A percentile compares a stretch with the other conserved stretches of the same genome.
Conservation (phyloP, 2,329 filamentous ascomycete species). For the Trichoderma simmonsii region DNA sequence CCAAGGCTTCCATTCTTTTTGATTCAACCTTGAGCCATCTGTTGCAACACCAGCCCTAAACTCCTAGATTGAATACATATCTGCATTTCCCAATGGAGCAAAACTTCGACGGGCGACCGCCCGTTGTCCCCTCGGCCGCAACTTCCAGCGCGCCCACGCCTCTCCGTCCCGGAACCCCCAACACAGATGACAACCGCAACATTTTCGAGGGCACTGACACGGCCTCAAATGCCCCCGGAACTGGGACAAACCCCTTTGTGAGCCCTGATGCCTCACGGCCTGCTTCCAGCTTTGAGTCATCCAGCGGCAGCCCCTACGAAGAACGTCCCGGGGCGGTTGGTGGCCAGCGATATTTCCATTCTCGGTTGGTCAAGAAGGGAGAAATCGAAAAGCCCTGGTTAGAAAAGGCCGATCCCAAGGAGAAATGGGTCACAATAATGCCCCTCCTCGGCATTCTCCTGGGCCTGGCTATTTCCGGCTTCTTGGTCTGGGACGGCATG, state of each 20-base stretch:
- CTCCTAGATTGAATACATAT: background rate
- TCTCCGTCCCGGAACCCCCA: constrained; percentile 41
- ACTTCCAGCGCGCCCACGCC: constrained; percentile 41
- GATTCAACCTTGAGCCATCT: background rate
- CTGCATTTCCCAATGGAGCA: constrained; percentile 28
- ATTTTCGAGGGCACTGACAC: constrained; percentile 43
- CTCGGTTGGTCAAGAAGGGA: constrained; percentile 67
- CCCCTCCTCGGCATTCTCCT: constrained; percentile 68
- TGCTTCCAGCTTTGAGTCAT: constrained; percentile 46
- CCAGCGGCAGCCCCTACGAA: constrained; percentile 39
- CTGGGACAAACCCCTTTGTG: constrained; percentile 43
- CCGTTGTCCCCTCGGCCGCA: constrained; percentile 32
- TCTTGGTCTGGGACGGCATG: constrained; percentile 74
- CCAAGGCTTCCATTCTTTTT: background rate
- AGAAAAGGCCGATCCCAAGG: constrained; percentile 67
- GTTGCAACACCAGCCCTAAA: background rate
- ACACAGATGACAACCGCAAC: constrained; percentile 38
- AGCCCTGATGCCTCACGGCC: constrained; percentile 46
- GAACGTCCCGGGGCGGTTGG: constrained; percentile 26
- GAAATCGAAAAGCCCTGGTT: constrained; percentile 76
- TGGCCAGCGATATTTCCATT: constrained; percentile 65
- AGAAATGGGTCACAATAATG: constrained; percentile 84
- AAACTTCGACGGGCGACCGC: constrained; percentile 29
- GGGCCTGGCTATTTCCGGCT: constrained; percentile 64
- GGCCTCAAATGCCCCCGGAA: constrained; percentile 32